These are phyloP conservation scores for Diaporthe sp. DNA, from an alignment of 2,329 filamentous ascomycete species.

Conservation along the genomic window DNA sequence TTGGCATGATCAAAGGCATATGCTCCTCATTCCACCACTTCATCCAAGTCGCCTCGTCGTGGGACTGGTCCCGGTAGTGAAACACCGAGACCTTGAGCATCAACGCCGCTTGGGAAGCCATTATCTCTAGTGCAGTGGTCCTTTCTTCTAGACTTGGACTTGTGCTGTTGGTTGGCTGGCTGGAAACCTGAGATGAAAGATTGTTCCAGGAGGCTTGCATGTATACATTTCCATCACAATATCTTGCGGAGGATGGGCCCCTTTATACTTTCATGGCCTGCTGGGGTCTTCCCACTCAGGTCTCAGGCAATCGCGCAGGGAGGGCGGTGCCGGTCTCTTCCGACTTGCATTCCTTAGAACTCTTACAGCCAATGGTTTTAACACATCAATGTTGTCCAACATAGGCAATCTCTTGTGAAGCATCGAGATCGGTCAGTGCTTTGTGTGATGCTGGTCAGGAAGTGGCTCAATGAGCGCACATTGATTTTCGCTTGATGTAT, in stretches of 20 bases:
- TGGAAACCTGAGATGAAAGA: neutral
- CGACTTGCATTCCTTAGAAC: neutral
- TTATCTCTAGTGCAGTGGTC: neutral
- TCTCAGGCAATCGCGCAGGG: neutral
- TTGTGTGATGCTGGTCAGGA: neutral
- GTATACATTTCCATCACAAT: neutral
- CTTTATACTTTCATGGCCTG: neutral
- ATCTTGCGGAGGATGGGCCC: neutral
- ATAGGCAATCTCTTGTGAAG: neutral
- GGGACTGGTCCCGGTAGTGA: slow-evolving; percentile 20
- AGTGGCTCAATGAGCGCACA: neutral
- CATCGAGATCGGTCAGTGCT: neutral
- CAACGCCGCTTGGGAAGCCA: neutral
- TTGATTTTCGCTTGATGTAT: neutral
- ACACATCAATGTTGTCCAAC: neutral
- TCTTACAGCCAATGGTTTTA: neutral
- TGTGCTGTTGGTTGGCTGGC: neutral
- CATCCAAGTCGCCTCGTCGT: slow-evolving; percentile 30
- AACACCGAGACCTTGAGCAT: slow-evolving; percentile 20
- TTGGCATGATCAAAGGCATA: slow-evolving; percentile 32
- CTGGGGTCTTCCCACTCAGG: neutral
- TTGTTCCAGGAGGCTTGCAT: neutral
- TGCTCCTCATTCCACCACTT: slow-evolving; percentile 35
- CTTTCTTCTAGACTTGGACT: too few species aligned
- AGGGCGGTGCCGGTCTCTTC: neutral